Base-by-base conservation (phyloP, 495 filamentous ascomycete genomes). In the Hyaloscypha hepaticicola region DNA sequence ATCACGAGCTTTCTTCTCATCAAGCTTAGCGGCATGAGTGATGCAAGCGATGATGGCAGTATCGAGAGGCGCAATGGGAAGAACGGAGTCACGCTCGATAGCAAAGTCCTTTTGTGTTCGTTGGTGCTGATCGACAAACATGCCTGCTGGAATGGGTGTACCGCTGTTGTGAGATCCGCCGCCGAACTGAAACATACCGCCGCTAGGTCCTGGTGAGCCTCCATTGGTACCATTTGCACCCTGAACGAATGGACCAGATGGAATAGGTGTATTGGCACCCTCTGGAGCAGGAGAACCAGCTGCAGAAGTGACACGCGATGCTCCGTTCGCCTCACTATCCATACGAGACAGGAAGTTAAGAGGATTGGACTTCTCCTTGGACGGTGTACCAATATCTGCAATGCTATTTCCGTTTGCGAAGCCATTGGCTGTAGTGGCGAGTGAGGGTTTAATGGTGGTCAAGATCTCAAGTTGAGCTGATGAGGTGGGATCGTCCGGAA, bases 1-100 rank as follows among this genome's bases (percentile, higher is more conserved):
- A 70, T 99, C 96, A 22, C 90, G 85, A 66, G 93, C 86, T 75
- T 95, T 96, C 75, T 93, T 93, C 59, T 98, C 96, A 70, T 97
- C 93, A 38, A 85, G 88, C 63, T 88, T 89, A 26, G 91, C 88
- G 7, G 91, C 95, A 72, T 97, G 91, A 19, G 88, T 83, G 72
- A 98, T 95, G 27, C 85, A 89, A 24, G 90, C 91, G 55, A 97
- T 79, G 70, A 99, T 96, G 11, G 96, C 95, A 28, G 83, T 84
- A 77, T 98, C 95, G 31, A 99, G 85, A 2, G 95, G 85, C 61
- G 88, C 89, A 0, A 90, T 74, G 0, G 96, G 93, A 2, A 97
- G 81, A 11, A 93, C 88, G 55, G 87, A 80, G 74, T 99, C 95
- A 12, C 91, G 87, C 62, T 94, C 86, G 53, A 86, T 72, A 3